Evolutionary conservation across 2,329 filamentous ascomycete genomes (phyloP).

Genomic region (Emmonsia crescens): DNA sequence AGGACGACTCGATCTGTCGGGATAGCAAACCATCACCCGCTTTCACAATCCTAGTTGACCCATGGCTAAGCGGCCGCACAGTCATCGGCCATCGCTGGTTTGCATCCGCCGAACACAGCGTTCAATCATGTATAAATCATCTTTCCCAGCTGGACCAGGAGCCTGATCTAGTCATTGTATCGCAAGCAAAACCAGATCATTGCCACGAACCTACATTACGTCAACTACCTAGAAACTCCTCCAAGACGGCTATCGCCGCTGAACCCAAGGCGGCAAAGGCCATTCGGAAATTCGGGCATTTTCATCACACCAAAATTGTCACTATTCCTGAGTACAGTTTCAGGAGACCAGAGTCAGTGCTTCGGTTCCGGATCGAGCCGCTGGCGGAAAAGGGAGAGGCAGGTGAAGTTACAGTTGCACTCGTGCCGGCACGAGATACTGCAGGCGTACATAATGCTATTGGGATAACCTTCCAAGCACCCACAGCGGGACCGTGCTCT

Average conservation of each 20-base stretch:
- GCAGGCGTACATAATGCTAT: constrained; percentile 55
- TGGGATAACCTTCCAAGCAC: constrained; percentile 60
- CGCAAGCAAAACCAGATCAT: constrained; percentile 56
- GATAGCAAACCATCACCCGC: constrained; percentile 3
- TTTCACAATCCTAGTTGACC: constrained; percentile 61
- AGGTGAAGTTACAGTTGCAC: constrained; percentile 62
- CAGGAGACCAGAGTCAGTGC: constrained; percentile 29
- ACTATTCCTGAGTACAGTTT: constrained; percentile 34
- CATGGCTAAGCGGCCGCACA: constrained; percentile 55
- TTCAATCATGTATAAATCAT: constrained; percentile 47
- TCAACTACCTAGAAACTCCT: constrained; percentile 44
- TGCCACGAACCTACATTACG: constrained; percentile 60
- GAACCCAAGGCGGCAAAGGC: constrained; percentile 53
- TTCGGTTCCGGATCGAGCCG: constrained; percentile 45
- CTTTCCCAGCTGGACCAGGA: constrained; percentile 41
- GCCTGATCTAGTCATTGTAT: constrained; percentile 49
- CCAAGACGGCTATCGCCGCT: constrained; percentile 53
- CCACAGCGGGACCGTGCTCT: constrained; percentile 20
- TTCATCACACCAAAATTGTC: constrained; percentile 41
- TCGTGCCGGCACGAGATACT: constrained; percentile 49
- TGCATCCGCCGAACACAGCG: constrained; percentile 47
- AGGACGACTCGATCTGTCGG: neutral
- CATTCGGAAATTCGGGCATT: constrained; percentile 59
- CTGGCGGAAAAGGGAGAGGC: constrained; percentile 41
- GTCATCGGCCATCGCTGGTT: constrained; percentile 52